Conservation (phyloP, 352 stramenopile species). For the Phytophthora hibernalis region DNA sequence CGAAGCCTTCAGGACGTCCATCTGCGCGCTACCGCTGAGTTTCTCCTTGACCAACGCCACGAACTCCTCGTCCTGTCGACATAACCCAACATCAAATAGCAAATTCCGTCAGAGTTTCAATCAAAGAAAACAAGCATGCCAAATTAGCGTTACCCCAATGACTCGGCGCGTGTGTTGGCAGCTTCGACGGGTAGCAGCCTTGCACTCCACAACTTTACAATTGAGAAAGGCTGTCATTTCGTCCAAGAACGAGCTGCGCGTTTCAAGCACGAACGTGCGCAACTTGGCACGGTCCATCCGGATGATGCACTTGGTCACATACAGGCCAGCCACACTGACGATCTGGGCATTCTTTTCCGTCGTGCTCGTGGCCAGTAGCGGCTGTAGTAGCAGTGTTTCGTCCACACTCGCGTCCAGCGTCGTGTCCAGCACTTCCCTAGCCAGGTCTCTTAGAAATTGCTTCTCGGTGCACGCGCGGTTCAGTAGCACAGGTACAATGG, state of each 20-base stretch:
- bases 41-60: conserved; percentile 63
- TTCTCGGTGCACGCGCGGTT: conserved; percentile 70
- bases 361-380: conserved; percentile 39
- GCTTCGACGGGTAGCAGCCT: conserved; percentile 53
- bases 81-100: not conserved
- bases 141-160: conserved; percentile 48
- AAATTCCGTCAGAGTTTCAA: not conserved
- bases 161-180: conserved; percentile 57
- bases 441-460: conserved; percentile 76
- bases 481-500: conserved; percentile 60
- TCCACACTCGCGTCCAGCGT: conserved; percentile 32
- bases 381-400: conserved; percentile 44
- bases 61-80: conserved; percentile 64
- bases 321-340: conserved; percentile 57
- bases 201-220: conserved; percentile 80
- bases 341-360: conserved; percentile 60
- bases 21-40: conserved; percentile 53
- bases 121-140: not conserved
- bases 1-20: conserved; percentile 73
- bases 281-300: conserved; percentile 51
- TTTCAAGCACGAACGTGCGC: conserved; percentile 51
- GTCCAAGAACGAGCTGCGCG: conserved; percentile 53
- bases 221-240: conserved; percentile 67
- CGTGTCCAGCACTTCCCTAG: conserved; percentile 57
- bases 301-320: conserved; percentile 59